Base-by-base conservation (phyloP, 202 grass and related monocot genomes). In the Carex arenaria region DNA sequence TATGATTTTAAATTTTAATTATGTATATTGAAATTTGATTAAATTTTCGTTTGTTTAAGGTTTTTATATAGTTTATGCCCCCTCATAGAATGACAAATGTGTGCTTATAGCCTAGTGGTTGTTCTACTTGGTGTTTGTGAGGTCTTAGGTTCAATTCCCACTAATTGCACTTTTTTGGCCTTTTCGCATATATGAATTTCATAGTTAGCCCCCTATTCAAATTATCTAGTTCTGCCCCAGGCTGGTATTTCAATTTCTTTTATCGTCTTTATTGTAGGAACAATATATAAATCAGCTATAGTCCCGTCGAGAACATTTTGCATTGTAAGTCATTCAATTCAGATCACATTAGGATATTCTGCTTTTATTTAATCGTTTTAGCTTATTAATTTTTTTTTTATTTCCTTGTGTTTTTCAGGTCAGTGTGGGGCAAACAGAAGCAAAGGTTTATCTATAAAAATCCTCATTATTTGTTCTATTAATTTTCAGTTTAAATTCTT, bases 241-340 rank as follows among this genome's bases (percentile, higher is more conserved):
- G 34, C 57, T 80, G 32, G 10, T 54, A 43, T 77, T 85, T 61
- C 22, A 87, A 34, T 79, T 72, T 67, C 10, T 88, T 69, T 54
- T 82, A 34, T 59, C 3, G 52, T 80, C 87, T 55, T 22, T 87
- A 52, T 83, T 78, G 90, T 89, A 98, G 95, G 95, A 86, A 95
- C 89, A 22, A 74, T 98, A 89, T 98, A 95, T 86, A 95, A 92
- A 90, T 86, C 95, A 71, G 91, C 86, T 59, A 95, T 98, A 80
- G 89, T 98, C 84, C 89, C 95, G 73, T 98, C 92, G 56, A 93
- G 95, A 83, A 98, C 95, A 88, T 98, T 95, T 90, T 98, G 91
- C 28, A 84, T 98, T 81, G 95, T 98, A 95, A 87, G 90, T 87
- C 52, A 78, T 49, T 49, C 31, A 83, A 85, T 65, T 72, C 18